Evolutionary conservation across 306 rosid genomes (phyloP).

Genomic region (Cucurbita pepo): DNA sequence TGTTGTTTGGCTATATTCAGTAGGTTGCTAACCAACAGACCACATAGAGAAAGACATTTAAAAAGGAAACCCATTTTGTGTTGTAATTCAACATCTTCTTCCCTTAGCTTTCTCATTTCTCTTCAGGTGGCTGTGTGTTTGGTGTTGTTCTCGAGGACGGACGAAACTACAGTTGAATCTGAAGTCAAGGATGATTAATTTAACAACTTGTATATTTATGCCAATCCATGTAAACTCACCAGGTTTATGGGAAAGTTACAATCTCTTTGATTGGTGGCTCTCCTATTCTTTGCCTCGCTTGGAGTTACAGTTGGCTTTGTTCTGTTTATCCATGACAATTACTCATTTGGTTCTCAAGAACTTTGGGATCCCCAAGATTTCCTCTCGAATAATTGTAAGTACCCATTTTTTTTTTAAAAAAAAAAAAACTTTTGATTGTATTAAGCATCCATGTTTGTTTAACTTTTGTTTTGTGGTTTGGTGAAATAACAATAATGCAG

Average conservation of each 20-base stretch:
- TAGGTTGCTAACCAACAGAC: neutral
- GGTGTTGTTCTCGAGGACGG: too few relatives aligned
- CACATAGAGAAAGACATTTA: too few relatives aligned
- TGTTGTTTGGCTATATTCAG: neutral
- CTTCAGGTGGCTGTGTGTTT: too few relatives aligned
- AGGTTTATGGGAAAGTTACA: neutral
- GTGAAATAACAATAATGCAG: neutral
- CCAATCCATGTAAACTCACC: neutral
- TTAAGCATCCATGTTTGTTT: too few relatives aligned
- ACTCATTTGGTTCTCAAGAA: conserved; percentile 20
- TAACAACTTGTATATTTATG: neutral
- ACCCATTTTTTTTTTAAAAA: too few relatives aligned
- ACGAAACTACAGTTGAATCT: too few relatives aligned
- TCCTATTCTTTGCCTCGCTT: conserved; percentile 13
- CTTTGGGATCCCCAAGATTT: conserved; percentile 23
- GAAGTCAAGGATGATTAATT: too few relatives aligned
- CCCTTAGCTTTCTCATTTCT: too few relatives aligned
- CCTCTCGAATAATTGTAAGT: conserved; percentile 41
- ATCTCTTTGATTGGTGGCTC: neutral
- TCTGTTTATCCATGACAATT: conserved; percentile 21
- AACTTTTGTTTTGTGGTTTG: too few relatives aligned
- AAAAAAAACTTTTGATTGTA: too few relatives aligned
- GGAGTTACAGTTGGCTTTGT: conserved; percentile 29
- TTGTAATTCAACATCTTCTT: too few relatives aligned
- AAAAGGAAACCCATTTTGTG: too few relatives aligned